Conservation (phyloP, 495 filamentous ascomycete species). For the Rhizodiscina lignyota region DNA sequence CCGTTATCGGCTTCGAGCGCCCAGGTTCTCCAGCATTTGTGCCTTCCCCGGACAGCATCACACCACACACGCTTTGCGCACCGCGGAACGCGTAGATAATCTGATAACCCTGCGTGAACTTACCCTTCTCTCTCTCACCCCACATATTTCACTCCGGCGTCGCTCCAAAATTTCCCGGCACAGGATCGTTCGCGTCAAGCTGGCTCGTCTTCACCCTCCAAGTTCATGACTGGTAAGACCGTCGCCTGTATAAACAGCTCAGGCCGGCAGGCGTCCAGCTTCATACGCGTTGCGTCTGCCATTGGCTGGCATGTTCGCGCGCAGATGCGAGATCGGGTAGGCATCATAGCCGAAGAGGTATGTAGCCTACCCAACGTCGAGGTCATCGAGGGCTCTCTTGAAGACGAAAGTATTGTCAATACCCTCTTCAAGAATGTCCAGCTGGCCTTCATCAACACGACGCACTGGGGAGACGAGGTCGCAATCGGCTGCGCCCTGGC, state of each 20-base stretch:
- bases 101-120: no score
- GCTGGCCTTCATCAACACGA: constrained; percentile 93
- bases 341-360: constrained; percentile 71
- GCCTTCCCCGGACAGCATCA: no score
- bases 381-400: constrained; percentile 65
- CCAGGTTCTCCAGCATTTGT: no score
- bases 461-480: constrained; percentile 91
- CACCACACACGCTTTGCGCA: no score
- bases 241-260: constrained; percentile 87
- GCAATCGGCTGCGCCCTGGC: constrained; percentile 38
- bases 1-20: no score
- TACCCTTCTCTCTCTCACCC: no score
- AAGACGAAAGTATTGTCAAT: constrained; percentile 52
- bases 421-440: constrained; percentile 56
- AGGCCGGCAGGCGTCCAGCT: constrained; percentile 81
- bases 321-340: constrained; percentile 68
- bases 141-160: no score
- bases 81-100: no score
- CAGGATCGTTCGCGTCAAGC: no score
- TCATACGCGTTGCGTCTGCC: constrained; percentile 81
- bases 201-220: no score
- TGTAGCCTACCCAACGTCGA: constrained; percentile 66
- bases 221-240: constrained; percentile 25
- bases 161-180: no score
- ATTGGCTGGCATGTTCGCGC: constrained; percentile 83